A percentile compares a stretch with the other conserved stretches of the same genome.
Evolutionary conservation across 345 rosid genomes (phyloP).

Genomic region (Gynandropsis gynandra): DNA sequence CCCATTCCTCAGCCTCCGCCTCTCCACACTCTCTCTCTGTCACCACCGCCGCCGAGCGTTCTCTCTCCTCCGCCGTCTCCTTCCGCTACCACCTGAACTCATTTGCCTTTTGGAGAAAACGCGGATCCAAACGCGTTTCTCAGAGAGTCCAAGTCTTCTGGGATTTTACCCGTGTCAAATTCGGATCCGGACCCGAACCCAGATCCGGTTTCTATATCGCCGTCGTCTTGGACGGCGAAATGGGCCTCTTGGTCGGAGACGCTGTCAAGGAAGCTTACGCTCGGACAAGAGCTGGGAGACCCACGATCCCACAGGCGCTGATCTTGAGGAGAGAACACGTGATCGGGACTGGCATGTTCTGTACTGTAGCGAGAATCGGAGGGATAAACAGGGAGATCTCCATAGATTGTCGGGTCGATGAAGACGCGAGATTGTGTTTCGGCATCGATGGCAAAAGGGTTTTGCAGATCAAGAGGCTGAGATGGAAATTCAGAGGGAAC

Average conservation of each 20-base stretch:
- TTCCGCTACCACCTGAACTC: conserved; percentile 67
- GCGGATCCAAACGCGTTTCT: conserved; percentile 51
- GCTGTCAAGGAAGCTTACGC: conserved; percentile 48
- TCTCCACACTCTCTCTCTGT: conserved; percentile 32
- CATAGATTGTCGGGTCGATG: conserved; percentile 53
- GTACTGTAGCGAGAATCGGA: conserved; percentile 63
- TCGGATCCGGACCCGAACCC: conserved; percentile 83
- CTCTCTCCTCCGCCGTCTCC: conserved; percentile 44
- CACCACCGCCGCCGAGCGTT: conserved; percentile 23
- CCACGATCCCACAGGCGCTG: conserved; percentile 38
- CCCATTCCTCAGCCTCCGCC: conserved; percentile 13
- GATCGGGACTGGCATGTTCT: conserved; percentile 54
- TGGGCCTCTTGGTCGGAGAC: conserved; percentile 74
- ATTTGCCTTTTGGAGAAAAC: conserved; percentile 68
- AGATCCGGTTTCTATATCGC: conserved; percentile 72
- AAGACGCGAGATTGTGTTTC: conserved; percentile 56
- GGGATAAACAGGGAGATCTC: conserved; percentile 60
- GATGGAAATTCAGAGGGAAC: conserved; percentile 93
- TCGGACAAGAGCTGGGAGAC: conserved; percentile 35
- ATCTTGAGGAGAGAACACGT: conserved; percentile 77
- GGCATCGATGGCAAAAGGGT: conserved; percentile 53
- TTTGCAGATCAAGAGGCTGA: conserved; percentile 56
- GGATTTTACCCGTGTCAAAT: conserved; percentile 76
- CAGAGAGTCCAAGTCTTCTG: conserved; percentile 52
- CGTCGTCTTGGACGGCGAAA: conserved; percentile 59